phyloP scores from a whole-genome alignment of 2,329 filamentous ascomycete genomes.

The Aspergillus pseudotamarii region DNA sequence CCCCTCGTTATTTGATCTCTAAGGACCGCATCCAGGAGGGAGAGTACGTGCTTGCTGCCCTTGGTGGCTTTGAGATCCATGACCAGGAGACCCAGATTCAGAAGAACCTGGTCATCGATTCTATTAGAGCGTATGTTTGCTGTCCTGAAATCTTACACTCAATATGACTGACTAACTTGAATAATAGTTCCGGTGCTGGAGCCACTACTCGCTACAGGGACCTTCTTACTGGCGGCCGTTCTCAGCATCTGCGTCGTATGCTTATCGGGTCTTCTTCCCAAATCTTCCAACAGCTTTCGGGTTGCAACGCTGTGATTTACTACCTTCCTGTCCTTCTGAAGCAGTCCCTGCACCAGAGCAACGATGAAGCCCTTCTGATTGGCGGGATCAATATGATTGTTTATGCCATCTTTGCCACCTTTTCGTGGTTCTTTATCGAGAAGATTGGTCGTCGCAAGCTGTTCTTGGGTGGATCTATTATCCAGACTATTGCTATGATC shows the following conservation, averaged over 20 bases:
- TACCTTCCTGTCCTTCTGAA: conserved; percentile 54
- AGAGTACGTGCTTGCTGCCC: conserved; percentile 54
- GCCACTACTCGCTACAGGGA: conserved; percentile 52
- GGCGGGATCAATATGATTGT: conserved; percentile 57
- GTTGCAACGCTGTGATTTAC: conserved; percentile 56
- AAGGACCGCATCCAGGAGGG: conserved; percentile 51
- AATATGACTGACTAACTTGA: conserved; percentile 39
- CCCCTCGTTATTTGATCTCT: conserved; percentile 50
- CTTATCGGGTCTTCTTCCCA: conserved; percentile 44
- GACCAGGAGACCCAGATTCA: conserved; percentile 61
- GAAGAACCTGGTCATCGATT: conserved; percentile 70
- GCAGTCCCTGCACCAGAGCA: conserved; percentile 43
- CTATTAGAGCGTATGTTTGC: conserved; percentile 58
- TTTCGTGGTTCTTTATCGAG: conserved; percentile 55
- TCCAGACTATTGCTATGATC: conserved; percentile 43
- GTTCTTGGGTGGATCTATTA: conserved; percentile 42
- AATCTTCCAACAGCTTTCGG: conserved; percentile 53
- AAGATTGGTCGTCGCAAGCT: conserved; percentile 51
- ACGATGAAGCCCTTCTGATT: conserved; percentile 53
- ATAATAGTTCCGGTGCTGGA: conserved; percentile 57
- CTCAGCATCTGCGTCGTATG: conserved; percentile 45
- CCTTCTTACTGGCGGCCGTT: conserved; percentile 41
- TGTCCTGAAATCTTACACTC: conserved; percentile 1
- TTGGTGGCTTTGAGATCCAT: conserved; percentile 52
- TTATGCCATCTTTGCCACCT: conserved; percentile 44